Evolutionary conservation across 441 rosid species (phyloP).

Genomic region (Lepidium campestre): DNA sequence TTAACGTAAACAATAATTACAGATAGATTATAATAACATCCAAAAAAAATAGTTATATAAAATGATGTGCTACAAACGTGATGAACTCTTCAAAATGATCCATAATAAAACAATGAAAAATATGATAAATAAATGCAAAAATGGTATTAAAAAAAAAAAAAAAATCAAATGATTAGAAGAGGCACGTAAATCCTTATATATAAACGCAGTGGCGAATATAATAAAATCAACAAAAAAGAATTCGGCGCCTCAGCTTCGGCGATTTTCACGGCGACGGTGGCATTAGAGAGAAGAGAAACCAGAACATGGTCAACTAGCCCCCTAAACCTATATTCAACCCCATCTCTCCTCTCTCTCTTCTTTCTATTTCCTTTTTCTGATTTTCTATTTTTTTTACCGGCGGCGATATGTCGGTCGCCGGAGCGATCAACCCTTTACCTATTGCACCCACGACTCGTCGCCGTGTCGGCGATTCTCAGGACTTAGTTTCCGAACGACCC

Average conservation of each 20-base stretch:
- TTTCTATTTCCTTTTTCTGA: neutral
- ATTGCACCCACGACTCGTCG: constrained; percentile 50
- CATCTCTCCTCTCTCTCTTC: neutral
- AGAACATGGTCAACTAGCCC: constrained; percentile 10
- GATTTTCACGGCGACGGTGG: constrained; percentile 18
- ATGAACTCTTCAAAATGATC: too few relatives aligned
- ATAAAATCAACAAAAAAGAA: neutral
- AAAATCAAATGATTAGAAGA: neutral
- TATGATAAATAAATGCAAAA: neutral
- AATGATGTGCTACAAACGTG: too few relatives aligned
- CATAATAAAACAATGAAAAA: too few relatives aligned
- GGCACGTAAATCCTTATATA: neutral
- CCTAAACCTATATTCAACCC: neutral
- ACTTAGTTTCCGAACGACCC: constrained; percentile 25
- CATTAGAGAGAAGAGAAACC: neutral
- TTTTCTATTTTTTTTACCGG: neutral
- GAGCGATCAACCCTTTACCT: constrained; percentile 27
- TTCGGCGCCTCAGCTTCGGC: constrained; percentile 16
- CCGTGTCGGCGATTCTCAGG: constrained; percentile 42
- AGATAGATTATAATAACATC: too few relatives aligned
- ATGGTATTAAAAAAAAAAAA: neutral
- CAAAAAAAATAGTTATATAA: too few relatives aligned
- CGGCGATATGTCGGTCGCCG: constrained; percentile 41
- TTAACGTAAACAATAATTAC: too few relatives aligned
- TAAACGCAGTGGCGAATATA: neutral